Evolutionary conservation across 2,329 filamentous ascomycete species (phyloP), one percentile per base, ranked within the genome.

Genomic region (Colletotrichum navitas): DNA sequence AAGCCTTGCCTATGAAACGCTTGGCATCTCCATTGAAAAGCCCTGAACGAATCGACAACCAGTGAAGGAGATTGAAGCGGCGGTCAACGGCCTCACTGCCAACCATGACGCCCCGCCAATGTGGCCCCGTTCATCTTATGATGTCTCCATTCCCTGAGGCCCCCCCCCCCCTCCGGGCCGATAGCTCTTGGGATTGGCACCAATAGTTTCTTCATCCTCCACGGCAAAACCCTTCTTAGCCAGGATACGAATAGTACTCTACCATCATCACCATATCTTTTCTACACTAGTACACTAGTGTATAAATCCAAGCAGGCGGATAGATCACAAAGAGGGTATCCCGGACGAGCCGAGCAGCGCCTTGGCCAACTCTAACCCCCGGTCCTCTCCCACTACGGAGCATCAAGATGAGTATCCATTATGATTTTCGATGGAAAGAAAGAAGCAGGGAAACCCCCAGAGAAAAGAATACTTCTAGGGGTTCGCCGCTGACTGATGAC

Each of bases 71-170:
- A 63, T 29, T 52, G 34, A 52, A 63, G 60, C 60, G n/a, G 60
- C 60, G 60, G 60, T 63, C 60, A 63, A 52, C 34, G 16, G 47
- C 34, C 34, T 63, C 47, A 29, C 34, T 63, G 60, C 18, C 34
- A 52, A 26, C 16, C 47, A 52, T 41, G 60, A 6, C 24, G 32
- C 51, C 60, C 24, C 60, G 60, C 60, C 21, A 32, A 52, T 63
- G 60, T 63, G 60, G 60, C 47, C n/a, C 60, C 18, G n/a, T 41
- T 63, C 60, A 52, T 63, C 60, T 63, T 18, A n/a, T 11, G 51
- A 16, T 52, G 29, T 14, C 16, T 34, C 24, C n/a, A 58, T 58
- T 26, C 34, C n/a, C 16, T 32, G 18, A 51, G n/a, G 12, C 24
- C 34, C 21, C 32, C 39, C 8, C n/a, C n/a, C n/a, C n/a, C n/a